Evolutionary conservation across 2,329 filamentous ascomycete genomes (phyloP).

Genomic region (Fusarium sp.): DNA sequence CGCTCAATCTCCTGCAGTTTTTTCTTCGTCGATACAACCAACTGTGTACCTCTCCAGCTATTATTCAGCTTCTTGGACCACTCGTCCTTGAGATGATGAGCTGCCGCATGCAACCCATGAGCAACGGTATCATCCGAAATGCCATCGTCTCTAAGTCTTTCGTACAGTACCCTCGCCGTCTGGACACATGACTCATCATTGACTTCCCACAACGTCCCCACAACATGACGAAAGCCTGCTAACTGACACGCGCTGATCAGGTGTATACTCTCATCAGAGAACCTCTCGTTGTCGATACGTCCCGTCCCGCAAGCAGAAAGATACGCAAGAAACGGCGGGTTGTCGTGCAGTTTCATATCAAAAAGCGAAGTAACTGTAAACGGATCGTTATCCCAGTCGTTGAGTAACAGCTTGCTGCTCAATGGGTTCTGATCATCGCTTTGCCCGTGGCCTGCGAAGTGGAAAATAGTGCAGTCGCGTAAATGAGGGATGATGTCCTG

Average conservation of each 20-base stretch:
- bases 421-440: neutral
- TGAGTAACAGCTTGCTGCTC: neutral
- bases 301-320: neutral
- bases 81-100: neutral
- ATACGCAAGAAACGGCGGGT: neutral
- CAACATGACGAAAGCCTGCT: neutral
- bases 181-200: neutral
- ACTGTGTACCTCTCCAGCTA: neutral
- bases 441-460: constrained; percentile 4
- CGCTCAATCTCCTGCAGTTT: neutral
- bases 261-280: constrained; percentile 8
- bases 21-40: neutral
- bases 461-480: neutral
- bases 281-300: neutral
- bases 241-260: constrained; percentile 7
- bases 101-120: neutral
- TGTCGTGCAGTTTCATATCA: neutral
- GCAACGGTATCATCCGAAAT: neutral
- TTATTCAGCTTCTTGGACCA: neutral
- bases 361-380: neutral
- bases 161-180: neutral
- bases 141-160: neutral
- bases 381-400: neutral
- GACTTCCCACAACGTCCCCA: constrained; percentile 1
- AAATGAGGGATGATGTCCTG: neutral